phyloP scores from a whole-genome alignment of 768 basidiomycete genomes.

The Phanerodontia chrysosporium region DNA sequence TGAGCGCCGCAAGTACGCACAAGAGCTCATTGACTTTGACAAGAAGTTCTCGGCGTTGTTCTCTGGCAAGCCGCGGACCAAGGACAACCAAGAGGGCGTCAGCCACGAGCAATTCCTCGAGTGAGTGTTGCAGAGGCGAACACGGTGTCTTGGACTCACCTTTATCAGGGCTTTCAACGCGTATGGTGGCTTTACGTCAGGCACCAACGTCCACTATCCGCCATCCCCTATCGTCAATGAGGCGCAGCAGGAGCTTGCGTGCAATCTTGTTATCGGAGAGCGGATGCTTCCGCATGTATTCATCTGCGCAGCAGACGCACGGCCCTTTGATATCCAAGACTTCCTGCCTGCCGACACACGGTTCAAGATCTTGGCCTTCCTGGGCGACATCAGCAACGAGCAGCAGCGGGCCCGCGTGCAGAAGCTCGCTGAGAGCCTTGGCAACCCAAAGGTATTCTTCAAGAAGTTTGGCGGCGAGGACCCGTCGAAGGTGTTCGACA shows the following conservation, averaged over 20 bases:
- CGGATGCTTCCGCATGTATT: constrained; percentile 45
- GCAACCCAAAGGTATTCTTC: constrained; percentile 15
- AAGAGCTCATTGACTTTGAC: constrained; percentile 52
- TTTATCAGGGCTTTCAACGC: constrained; percentile 36
- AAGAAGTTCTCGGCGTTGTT: constrained; percentile 47
- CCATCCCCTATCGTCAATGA: constrained; percentile 34
- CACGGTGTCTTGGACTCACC: neutral
- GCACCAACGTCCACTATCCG: constrained; percentile 46
- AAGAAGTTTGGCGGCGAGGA: constrained; percentile 7
- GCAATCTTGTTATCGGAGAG: constrained; percentile 41
- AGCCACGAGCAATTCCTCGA: constrained; percentile 44
- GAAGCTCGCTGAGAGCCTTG: constrained; percentile 15
- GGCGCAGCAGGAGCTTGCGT: constrained; percentile 33
- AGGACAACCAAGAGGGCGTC: constrained; percentile 37
- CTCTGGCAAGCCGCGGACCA: constrained; percentile 45
- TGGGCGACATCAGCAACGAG: constrained; percentile 30
- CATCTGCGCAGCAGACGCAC: constrained; percentile 43
- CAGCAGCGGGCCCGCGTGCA: constrained; percentile 15
- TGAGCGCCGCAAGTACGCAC: constrained; percentile 49
- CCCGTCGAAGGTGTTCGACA: constrained; percentile 35
- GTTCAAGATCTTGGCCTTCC: constrained; percentile 46
- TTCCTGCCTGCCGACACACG: constrained; percentile 42
- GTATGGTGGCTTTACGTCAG: constrained; percentile 42
- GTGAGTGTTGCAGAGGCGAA: constrained; percentile 21
- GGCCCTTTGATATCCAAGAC: constrained; percentile 47